Evolutionary conservation across 164 flowering plant genomes (phyloP).

Genomic region (Protea cynaroides): DNA sequence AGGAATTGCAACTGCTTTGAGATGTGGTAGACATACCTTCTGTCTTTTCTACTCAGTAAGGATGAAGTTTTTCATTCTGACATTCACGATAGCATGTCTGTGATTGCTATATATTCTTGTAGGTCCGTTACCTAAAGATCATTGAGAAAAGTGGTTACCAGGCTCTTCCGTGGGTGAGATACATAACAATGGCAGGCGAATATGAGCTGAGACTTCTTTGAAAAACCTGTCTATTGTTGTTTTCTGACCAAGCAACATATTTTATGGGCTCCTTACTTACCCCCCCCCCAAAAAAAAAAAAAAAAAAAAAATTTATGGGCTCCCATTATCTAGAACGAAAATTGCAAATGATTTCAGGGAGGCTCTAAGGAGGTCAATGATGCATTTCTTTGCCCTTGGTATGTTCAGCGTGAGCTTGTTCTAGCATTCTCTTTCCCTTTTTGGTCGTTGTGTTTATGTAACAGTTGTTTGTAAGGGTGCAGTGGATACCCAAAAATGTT

Average conservation of each 20-base stretch:
- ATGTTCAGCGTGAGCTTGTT: slow-evolving; percentile 8
- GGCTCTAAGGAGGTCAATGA: background rate
- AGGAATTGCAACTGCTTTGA: background rate
- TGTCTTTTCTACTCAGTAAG: no score
- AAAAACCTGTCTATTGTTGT: background rate
- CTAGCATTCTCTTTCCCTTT: background rate
- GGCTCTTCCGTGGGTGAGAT: slow-evolving; percentile 97
- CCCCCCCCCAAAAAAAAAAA: no score
- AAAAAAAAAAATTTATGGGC: no score
- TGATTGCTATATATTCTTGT: slow-evolving; percentile 13
- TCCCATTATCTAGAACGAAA: background rate
- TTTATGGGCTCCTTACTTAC: background rate
- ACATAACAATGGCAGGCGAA: slow-evolving; percentile 97
- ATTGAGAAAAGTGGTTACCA: slow-evolving; percentile 98
- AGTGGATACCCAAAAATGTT: slow-evolving; percentile 3
- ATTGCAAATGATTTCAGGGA: background rate
- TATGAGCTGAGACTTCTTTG: slow-evolving; percentile 81
- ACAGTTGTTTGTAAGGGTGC: slow-evolving; percentile 9
- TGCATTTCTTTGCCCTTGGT: background rate
- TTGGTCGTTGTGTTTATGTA: background rate
- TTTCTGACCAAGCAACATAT: background rate
- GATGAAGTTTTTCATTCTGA: background rate
- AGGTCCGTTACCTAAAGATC: slow-evolving; percentile 90
- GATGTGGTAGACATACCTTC: background rate
- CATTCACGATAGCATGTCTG: background rate